Conservation (phyloP, 768 basidiomycete species). For the Galerina marginata region DNA sequence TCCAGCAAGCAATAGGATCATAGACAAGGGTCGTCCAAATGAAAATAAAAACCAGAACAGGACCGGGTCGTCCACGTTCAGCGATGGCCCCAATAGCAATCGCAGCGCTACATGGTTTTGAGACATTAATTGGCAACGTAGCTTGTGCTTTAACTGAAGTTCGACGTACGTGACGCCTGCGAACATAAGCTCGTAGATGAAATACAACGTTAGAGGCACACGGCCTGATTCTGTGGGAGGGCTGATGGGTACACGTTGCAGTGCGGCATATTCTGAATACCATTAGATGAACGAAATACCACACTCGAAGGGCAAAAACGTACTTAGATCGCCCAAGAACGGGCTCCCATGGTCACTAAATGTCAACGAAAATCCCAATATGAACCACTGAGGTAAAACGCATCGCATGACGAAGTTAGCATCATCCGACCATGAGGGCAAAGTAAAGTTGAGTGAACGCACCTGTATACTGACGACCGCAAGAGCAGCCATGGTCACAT, state of each 20-base stretch:
- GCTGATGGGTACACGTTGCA: conserved; percentile 75
- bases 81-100: conserved; percentile 94
- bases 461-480: conserved; percentile 89
- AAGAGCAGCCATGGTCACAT: conserved; percentile 76
- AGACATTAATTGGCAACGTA: not conserved
- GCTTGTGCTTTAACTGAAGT: not conserved
- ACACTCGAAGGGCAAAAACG: conserved; percentile 26
- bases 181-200: conserved; percentile 91
- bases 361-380: conserved; percentile 94
- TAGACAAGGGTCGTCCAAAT: conserved; percentile 91
- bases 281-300: not conserved
- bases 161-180: conserved; percentile 78
- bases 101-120: conserved; percentile 61
- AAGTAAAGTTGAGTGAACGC: conserved; percentile 19
- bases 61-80: conserved; percentile 85
- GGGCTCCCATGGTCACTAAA: conserved; percentile 77
- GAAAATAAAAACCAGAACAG: conserved; percentile 89
- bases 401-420: not conserved
- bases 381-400: conserved; percentile 75
- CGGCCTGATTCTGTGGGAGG: conserved; percentile 75
- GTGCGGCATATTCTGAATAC: conserved; percentile 74
- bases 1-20: conserved; percentile 96
- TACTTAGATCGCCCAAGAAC: conserved; percentile 87
- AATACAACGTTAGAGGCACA: conserved; percentile 79
- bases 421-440: not conserved